Percentiles rank a stretch among this genome's conserved stretches.
These are phyloP conservation scores for Vanderwaltozyma verrucispora DNA, from an alignment of 805 yeast genomes.

Conservation along the genomic window DNA sequence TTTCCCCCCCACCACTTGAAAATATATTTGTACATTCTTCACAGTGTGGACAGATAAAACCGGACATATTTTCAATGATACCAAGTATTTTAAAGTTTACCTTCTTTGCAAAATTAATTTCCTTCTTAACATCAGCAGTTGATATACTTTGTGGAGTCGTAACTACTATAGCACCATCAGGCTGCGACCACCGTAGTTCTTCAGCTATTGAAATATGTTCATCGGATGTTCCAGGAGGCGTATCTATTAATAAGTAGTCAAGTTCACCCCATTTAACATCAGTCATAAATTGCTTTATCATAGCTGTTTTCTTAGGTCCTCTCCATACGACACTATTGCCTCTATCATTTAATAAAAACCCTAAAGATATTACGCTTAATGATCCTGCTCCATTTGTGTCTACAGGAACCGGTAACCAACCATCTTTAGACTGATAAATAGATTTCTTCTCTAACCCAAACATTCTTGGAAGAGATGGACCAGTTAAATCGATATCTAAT, in stretches of 20 bases:
- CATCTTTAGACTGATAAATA: conserved; percentile 68
- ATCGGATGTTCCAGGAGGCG: conserved; percentile 98
- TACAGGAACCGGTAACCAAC: conserved; percentile 83
- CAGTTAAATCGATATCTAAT: conserved; percentile 88
- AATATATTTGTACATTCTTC: conserved; percentile 87
- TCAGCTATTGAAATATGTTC: conserved; percentile 97
- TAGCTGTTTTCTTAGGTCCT: conserved; percentile 97
- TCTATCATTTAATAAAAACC: conserved; percentile 72
- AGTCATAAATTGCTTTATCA: conserved; percentile 85
- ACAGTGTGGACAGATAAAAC: conserved; percentile 91
- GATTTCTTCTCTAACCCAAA: conserved; percentile 77
- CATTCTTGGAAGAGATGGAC: conserved; percentile 95
- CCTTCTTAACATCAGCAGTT: conserved; percentile 88
- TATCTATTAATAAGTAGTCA: conserved; percentile 72
- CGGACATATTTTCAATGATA: conserved; percentile 92
- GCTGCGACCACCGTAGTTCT: conserved; percentile 56
- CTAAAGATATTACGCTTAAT: conserved; percentile 73
- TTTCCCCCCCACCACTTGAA: conserved; percentile 84
- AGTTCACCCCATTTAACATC: conserved; percentile 89
- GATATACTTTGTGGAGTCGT: conserved; percentile 96
- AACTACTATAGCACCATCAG: conserved; percentile 90
- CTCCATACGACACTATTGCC: conserved; percentile 95
- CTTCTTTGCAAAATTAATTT: conserved; percentile 82
- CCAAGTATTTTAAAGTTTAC: conserved; percentile 77
- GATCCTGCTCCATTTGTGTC: conserved; percentile 30